A percentile compares a stretch with the other conserved stretches of the same genome.
These are phyloP conservation scores for Chloromonas sp. DNA, from an alignment of 163 green algal genomes.

Conservation along the genomic window DNA sequence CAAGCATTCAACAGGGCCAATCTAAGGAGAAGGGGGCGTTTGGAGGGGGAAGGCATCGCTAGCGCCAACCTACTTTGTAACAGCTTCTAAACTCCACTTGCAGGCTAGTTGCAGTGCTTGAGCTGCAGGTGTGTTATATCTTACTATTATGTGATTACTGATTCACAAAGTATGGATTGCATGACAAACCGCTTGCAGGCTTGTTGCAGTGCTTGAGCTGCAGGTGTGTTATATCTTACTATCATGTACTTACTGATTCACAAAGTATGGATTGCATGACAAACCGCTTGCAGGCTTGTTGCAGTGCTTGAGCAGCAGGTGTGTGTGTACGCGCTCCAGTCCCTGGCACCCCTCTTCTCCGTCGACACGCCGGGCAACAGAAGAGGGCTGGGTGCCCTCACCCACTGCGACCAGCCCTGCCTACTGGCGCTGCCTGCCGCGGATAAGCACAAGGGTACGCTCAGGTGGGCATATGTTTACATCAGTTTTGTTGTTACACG, in stretches of 20 bases:
- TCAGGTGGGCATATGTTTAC: background rate
- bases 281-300: constrained; percentile 44
- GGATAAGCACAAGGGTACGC: background rate
- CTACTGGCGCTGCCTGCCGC: constrained; percentile 53
- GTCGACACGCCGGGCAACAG: background rate
- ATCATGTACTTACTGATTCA: too few species aligned
- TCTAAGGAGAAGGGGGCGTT: background rate
- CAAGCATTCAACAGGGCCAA: background rate
- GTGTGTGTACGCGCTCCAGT: constrained; percentile 51
- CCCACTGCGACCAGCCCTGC: constrained; percentile 36
- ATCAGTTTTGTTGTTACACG: too few species aligned
- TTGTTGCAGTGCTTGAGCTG: constrained; percentile 48
- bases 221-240: too few species aligned
- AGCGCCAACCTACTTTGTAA: background rate
- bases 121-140: constrained; percentile 13
- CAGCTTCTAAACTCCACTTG: constrained; percentile 3
- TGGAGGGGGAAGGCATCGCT: background rate
- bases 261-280: too few species aligned
- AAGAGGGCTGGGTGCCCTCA: constrained; percentile 37
- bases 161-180: too few species aligned
- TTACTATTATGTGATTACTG: too few species aligned
- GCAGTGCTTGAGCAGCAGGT: constrained; percentile 45
- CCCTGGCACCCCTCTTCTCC: background rate
- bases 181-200: constrained; percentile 11
- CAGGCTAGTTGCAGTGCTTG: constrained; percentile 52